Evolutionary conservation across 2,329 filamentous ascomycete genomes (phyloP).

Genomic region (Periglandula ipomoeae): DNA sequence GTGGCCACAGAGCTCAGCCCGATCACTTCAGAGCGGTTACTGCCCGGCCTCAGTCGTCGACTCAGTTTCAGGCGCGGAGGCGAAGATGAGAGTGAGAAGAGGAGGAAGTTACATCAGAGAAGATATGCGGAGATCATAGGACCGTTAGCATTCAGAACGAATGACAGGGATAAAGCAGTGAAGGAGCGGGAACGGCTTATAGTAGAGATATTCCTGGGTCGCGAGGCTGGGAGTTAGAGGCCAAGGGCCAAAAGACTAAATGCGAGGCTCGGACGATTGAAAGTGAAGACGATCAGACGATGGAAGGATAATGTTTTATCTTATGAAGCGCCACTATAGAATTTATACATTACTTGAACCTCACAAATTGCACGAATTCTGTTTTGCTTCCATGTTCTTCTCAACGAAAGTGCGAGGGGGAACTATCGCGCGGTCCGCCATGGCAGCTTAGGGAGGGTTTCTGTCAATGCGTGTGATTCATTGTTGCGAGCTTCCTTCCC

Average conservation of each 20-base stretch:
- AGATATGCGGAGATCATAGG: slow-evolving; percentile 59
- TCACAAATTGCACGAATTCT: no score
- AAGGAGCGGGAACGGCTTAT: slow-evolving; percentile 58
- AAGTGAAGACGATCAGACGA: not conserved
- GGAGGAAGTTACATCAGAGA: slow-evolving; percentile 49
- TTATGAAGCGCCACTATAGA: not conserved
- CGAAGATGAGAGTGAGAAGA: slow-evolving; percentile 23
- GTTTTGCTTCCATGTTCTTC: no score
- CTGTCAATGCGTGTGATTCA: no score
- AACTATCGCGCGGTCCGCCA: no score
- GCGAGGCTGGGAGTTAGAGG: slow-evolving; percentile 24
- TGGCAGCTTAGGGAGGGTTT: no score
- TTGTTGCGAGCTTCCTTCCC: no score
- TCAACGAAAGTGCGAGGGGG: no score
- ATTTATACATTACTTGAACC: not conserved
- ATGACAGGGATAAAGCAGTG: slow-evolving; percentile 45
- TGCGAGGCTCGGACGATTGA: not conserved
- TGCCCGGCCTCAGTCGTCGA: slow-evolving; percentile 30
- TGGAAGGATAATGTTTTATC: not conserved
- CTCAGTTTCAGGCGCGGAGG: slow-evolving; percentile 34
- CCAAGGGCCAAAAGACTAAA: slow-evolving; percentile 2
- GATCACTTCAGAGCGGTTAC: slow-evolving; percentile 21
- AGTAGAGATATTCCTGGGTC: slow-evolving; percentile 56
- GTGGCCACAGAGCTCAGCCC: slow-evolving; percentile 40
- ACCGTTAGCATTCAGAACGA: slow-evolving; percentile 48